Evolutionary conservation across 2,329 filamentous ascomycete genomes (phyloP).

Genomic region (Boeremia lycopersici): DNA sequence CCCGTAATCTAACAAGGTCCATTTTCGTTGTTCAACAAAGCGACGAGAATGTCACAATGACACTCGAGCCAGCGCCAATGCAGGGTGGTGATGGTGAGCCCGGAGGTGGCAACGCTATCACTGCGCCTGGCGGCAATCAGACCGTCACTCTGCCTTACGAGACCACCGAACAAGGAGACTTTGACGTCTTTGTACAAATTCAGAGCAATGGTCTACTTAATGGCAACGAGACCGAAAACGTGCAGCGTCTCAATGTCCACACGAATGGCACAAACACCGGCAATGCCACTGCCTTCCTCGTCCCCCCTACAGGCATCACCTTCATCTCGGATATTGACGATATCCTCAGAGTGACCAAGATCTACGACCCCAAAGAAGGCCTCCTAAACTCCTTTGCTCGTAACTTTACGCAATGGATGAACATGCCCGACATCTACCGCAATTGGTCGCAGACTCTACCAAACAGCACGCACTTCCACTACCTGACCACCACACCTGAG

Average conservation of each 20-base stretch:
- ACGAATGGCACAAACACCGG: slow-evolving; percentile 68
- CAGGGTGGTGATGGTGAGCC: slow-evolving; percentile 59
- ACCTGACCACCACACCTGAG: slow-evolving; percentile 80
- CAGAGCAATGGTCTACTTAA: slow-evolving; percentile 60
- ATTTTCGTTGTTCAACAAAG: slow-evolving; percentile 79
- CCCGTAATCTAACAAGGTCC: slow-evolving; percentile 72
- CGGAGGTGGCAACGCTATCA: slow-evolving; percentile 57
- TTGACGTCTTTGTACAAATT: slow-evolving; percentile 72
- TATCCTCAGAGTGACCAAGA: slow-evolving; percentile 80
- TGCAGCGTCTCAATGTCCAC: slow-evolving; percentile 73
- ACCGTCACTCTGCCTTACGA: slow-evolving; percentile 67
- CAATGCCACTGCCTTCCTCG: slow-evolving; percentile 77
- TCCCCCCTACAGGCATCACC: slow-evolving; percentile 72
- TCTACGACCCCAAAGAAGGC: slow-evolving; percentile 76
- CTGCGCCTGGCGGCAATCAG: slow-evolving; percentile 65
- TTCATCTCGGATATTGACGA: slow-evolving; percentile 81
- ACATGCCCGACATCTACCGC: slow-evolving; percentile 80
- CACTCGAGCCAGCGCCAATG: slow-evolving; percentile 64
- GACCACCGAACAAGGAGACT: slow-evolving; percentile 73
- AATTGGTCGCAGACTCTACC: slow-evolving; percentile 73
- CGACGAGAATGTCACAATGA: slow-evolving; percentile 66
- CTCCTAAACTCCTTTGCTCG: slow-evolving; percentile 77
- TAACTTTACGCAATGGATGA: slow-evolving; percentile 73
- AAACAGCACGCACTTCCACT: slow-evolving; percentile 75
- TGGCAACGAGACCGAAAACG: slow-evolving; percentile 67